These are phyloP conservation scores for Houttuynia cordata DNA, from an alignment of 164 flowering plant species.

Conservation along the genomic window DNA sequence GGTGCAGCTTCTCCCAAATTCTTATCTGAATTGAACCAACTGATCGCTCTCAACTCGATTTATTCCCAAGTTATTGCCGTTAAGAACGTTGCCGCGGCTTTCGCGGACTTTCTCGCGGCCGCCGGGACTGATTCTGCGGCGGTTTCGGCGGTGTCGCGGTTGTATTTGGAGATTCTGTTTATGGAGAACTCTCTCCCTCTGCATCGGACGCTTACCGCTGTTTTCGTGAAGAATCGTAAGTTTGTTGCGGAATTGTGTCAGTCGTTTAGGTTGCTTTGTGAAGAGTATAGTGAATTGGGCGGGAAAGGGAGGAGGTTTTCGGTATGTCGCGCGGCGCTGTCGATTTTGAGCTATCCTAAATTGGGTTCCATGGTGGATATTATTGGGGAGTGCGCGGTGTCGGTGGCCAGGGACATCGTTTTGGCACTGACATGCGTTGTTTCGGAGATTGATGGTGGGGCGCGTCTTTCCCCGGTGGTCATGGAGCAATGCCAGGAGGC, in stretches of 20 bases:
- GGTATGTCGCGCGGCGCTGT: conserved; percentile 59
- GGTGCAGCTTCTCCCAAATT: conserved; percentile 21
- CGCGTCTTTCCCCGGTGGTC: conserved; percentile 73
- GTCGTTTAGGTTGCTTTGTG: conserved; percentile 48
- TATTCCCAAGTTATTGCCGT: conserved; percentile 57
- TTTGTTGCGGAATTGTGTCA: conserved; percentile 25
- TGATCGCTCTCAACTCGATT: conserved; percentile 52
- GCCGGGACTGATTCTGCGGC: conserved; percentile 8
- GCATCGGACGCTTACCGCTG: conserved; percentile 60
- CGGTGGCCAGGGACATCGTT: conserved; percentile 50
- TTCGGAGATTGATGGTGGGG: conserved; percentile 38
- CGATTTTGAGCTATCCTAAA: conserved; percentile 75
- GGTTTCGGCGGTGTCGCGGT: conserved; percentile 21
- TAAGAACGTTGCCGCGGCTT: conserved; percentile 56
- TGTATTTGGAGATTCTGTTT: conserved; percentile 64
- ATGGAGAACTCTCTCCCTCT: conserved; percentile 75
- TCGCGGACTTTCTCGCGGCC: conserved; percentile 25
- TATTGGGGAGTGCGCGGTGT: conserved; percentile 56
- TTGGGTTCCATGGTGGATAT: conserved; percentile 58
- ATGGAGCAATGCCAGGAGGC: conserved; percentile 98
- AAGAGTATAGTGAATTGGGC: conserved; percentile 39
- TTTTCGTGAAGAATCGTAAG: conserved; percentile 32
- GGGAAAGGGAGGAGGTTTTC: conserved; percentile 50
- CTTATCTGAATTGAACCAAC: conserved; percentile 23
- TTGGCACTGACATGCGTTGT: conserved; percentile 44